Base-by-base conservation (phyloP, 768 basidiomycete genomes). In the Suillus lakei region DNA sequence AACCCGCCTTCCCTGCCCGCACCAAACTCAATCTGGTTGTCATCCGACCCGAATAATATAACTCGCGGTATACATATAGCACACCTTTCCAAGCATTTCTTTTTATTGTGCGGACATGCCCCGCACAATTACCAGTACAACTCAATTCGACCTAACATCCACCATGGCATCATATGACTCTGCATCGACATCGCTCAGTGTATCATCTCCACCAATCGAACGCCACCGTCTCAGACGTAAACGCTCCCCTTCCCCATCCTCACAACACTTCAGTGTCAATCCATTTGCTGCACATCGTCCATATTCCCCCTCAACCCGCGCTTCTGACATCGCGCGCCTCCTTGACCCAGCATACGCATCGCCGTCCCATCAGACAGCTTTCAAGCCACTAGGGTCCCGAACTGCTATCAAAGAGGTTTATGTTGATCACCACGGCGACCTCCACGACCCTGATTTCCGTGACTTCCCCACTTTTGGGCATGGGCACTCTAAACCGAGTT, bases 371-470 rank as follows among this genome's bases (percentile, higher is more conserved):
- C 73, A 62, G 71, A 70, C 72, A 6, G 71, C 79, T 28, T 69
- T 71, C 36, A 69, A 60, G 64, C 63, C 76, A 0, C 61, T 72
- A 44, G 68, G 69, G 36, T 61, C 70, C 0, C 65, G 56, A 51
- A 66, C 70, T 61, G 55, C 61, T 1, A 62, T 67, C 18, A 72
- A 48, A 41, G 69, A 74, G 50, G 87, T 83, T 64, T 88, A 88
- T 71, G 83, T 88, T 67, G 88, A 90, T 80, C 79, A 78, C 72
- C 79, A 84, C 65, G 88, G 88, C 58, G 84, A 87, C 74, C 78
- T 88, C 30, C 88, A 90, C 71, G 88, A 90, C 74, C 88, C 88
- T 28, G 88, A 90, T 71, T 90, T 83, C 76, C 81, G 88, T 67
- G 82, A 88, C 76, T 90, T 90, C 66, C 88, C 88, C 34, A 71